Evolutionary conservation across 352 stramenopile species (phyloP), one percentile per base, ranked within the genome.

Genomic region (Phytophthora capsici): DNA sequence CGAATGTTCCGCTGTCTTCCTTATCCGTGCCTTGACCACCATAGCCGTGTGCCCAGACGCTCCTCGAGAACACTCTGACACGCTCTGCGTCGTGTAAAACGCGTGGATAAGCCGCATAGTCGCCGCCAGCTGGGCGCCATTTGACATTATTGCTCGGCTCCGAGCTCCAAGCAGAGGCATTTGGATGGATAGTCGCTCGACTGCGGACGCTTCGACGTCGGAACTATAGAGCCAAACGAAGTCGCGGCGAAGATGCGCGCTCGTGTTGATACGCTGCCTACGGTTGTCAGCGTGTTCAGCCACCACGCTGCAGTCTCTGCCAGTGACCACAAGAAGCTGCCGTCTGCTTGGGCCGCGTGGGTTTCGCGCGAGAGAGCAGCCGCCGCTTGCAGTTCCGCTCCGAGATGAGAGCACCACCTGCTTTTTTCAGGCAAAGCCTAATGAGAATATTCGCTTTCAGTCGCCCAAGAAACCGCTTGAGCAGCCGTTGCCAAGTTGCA

Each of bases 371-470:
- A 62, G 51, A 67, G 50, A 72, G 64, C 57, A 72, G 64, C 51
- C 37, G 28, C 17, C 43, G 34, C 43, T 71, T 67, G 63, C 57
- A 71, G 48, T 71, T 66, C 52, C 37, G 23, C 44, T 22, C 40
- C 19, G 34, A 26, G 48, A 56, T 40, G 44, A 46, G 55, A 55
- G 36, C 46, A n/a, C 49, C 50, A 64, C 45, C 61, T 56, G 54
- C 48, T 74, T 69, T 66, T n/a, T 67, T 59, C 23, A 57, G 22
- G 41, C 58, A 66, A 59, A 66, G 65, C 53, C 43, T 17, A 61
- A 34, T 38, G 56, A 71, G 63, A 71, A 70, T 54, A 60, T 73
- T 70, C 44, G 28, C 41, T 36, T 45, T 65, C 30, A 23, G 22
- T 41, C 28, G 47, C 12, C 30, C 25, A 52, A 59, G 46, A 73